Percentiles rank a stretch among this genome's conserved stretches.
Evolutionary conservation across 805 yeast species (phyloP).

Genomic region (Kazachstania viticola): DNA sequence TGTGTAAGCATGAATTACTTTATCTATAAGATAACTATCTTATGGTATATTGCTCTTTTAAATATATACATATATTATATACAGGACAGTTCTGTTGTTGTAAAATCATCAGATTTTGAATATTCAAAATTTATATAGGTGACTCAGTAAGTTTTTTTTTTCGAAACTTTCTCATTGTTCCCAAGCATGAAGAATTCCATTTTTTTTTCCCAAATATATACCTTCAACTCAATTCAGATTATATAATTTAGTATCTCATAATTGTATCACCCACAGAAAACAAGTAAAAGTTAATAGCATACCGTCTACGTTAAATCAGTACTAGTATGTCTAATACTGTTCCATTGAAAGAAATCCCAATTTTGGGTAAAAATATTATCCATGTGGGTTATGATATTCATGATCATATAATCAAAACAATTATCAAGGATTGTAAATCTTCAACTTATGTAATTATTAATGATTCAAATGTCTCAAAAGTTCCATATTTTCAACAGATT

Average conservation of each 20-base stretch:
- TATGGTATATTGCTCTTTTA: not conserved
- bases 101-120: too few relatives aligned
- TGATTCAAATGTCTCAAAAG: conserved; percentile 64
- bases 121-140: too few relatives aligned
- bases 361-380: conserved; percentile 72
- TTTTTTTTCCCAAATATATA: too few relatives aligned
- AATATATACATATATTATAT: not conserved
- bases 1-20: too few relatives aligned
- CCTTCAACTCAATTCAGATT: too few relatives aligned
- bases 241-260: not conserved
- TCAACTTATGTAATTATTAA: conserved; percentile 89
- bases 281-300: not conserved
- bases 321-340: too few relatives aligned
- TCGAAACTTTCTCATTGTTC: too few relatives aligned
- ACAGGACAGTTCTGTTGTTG: not conserved
- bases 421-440: conserved; percentile 51
- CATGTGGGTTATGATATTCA: conserved; percentile 83
- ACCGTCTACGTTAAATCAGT: too few relatives aligned
- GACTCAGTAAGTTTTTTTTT: too few relatives aligned
- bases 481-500: conserved; percentile 47
- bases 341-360: conserved; percentile 43
- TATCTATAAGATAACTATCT: too few relatives aligned
- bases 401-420: conserved; percentile 59
- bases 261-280: not conserved
- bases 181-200: too few relatives aligned